Evolutionary conservation across 495 filamentous ascomycete genomes (phyloP).

Genomic region (Aspergillus nanangensis): DNA sequence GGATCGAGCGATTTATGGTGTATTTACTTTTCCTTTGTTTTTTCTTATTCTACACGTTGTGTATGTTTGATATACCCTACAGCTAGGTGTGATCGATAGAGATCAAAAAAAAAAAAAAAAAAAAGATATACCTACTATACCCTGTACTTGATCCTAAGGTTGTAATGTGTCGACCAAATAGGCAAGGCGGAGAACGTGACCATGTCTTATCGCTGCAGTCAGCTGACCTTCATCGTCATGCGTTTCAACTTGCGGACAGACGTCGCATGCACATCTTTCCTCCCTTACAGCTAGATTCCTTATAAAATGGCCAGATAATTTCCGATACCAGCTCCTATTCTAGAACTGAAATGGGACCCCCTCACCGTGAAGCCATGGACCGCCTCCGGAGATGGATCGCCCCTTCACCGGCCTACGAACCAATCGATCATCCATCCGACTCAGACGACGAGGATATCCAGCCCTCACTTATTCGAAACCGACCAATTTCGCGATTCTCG

Average conservation of each 20-base stretch:
- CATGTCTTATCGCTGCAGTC: background rate
- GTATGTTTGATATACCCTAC: background rate
- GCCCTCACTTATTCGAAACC: background rate
- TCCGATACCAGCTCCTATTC: background rate
- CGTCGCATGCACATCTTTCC: background rate
- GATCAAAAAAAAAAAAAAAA: background rate
- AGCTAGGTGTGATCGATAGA: background rate
- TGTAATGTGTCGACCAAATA: background rate
- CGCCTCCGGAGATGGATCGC: slow-evolving; percentile 45
- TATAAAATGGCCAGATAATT: slow-evolving; percentile 8
- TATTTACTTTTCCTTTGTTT: background rate
- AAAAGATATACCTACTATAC: background rate
- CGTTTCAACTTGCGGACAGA: background rate
- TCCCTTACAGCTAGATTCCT: too few relatives aligned
- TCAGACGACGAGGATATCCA: slow-evolving; percentile 22
- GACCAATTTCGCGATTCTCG: slow-evolving; percentile 49
- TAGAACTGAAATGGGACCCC: slow-evolving; percentile 2
- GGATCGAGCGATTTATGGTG: background rate
- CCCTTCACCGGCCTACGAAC: slow-evolving; percentile 51
- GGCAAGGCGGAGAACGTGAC: background rate
- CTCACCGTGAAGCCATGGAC: slow-evolving; percentile 29
- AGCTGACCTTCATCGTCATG: background rate
- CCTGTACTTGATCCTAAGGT: too few relatives aligned
- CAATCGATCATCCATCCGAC: slow-evolving; percentile 41
- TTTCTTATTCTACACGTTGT: background rate